Base-by-base conservation (phyloP, 345 rosid species). In the Citrus sp. region DNA sequence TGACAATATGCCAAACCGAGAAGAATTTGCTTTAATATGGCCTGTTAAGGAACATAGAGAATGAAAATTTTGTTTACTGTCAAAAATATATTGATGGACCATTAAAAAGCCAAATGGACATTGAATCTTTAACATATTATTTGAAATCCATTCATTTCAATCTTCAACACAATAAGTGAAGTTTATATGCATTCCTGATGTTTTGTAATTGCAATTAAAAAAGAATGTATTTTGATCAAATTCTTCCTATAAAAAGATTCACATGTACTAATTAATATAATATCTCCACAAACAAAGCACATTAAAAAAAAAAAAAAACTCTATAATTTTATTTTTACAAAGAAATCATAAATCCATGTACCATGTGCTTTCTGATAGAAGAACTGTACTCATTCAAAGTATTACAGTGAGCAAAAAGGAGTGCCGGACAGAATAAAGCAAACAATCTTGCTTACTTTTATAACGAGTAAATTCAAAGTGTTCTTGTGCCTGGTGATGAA, bases 1-100 rank as follows among this genome's bases (percentile, higher is more conserved):
- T 89, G 92, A 61, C 89, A 89, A 73, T 89, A 82, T 21, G 61
- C 78, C 34, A 75, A 49, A 46, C 78, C 25, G 9, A 34, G 40
- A 34, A 75, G 70, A 75, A 75, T 75, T 49, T 75, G 78, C 78
- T 64, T 75, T 42, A 75, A 9, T 28, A 46, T 30, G 28, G 70
- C 70, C 78, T 75, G 49, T 46, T 9, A 61, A 59, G 34, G 27
- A 18, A 62, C 28, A 63, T 0, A 60, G 1, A 63, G 70, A 30
- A 61, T 5, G 40, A 28, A 30, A 64, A 49, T 63, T 21, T 63
- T 27, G 56, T 13, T 38, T 73, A 6, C 27, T 14, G 21, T 32
- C 22, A 30, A 65, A 65, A 34, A 34, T 0, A 32, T 16, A 34
- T 16, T 6, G 25, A 21, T 21, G 69, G 14, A 65, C 25, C 10